Evolutionary conservation across 129 eudicot species (phyloP).

Genomic region (Flaveria linearis): DNA sequence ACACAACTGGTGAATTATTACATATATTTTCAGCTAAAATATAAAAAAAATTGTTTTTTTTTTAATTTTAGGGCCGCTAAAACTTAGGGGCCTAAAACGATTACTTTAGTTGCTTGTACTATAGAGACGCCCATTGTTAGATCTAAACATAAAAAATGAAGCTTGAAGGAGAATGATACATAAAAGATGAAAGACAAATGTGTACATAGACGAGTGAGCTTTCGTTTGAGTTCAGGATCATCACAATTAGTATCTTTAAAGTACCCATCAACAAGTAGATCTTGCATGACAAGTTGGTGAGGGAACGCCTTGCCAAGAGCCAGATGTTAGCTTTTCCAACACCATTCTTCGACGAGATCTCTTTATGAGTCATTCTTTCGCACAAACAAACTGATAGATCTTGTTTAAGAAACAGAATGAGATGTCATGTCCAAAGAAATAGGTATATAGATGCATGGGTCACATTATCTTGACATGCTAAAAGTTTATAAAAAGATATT

Average conservation of each 20-base stretch:
- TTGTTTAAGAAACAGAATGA: conserved; percentile 24
- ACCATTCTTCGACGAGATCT: conserved; percentile 29
- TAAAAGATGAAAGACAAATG: conserved; percentile 2
- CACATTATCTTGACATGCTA: background rate
- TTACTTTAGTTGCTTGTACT: too few relatives aligned
- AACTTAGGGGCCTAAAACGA: too few relatives aligned
- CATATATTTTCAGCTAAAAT: too few relatives aligned
- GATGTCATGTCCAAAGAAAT: background rate
- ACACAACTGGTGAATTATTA: too few relatives aligned
- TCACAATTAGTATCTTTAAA: conserved; percentile 84
- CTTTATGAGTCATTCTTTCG: conserved; percentile 29
- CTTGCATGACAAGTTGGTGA: conserved; percentile 96
- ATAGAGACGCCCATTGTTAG: background rate
- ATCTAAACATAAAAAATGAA: background rate
- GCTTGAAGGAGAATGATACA: background rate
- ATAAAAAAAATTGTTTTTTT: too few relatives aligned
- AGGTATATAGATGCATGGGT: conserved; percentile 24
- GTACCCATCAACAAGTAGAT: conserved; percentile 86
- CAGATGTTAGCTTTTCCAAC: conserved; percentile 69
- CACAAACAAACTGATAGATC: background rate
- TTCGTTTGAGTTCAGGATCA: conserved; percentile 79
- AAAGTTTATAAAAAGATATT: conserved; percentile 16
- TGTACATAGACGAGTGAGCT: conserved; percentile 82
- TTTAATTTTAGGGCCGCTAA: too few relatives aligned
- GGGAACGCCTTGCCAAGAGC: conserved; percentile 97